These are phyloP conservation scores for Forsythia viridissima DNA, from an alignment of 257 asterid species.

Conservation along the genomic window DNA sequence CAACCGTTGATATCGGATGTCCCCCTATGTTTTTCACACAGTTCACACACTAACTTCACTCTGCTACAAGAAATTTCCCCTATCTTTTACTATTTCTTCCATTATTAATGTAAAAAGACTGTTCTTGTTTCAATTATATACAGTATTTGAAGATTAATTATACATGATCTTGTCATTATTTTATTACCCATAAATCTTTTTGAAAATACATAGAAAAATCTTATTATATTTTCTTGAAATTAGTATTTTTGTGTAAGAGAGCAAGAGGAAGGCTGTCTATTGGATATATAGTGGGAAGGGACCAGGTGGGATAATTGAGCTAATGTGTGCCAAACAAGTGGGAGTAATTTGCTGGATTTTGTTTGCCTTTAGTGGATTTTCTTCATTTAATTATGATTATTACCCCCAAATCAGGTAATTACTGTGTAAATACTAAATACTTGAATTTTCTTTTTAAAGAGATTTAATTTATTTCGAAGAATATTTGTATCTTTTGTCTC, in stretches of 20 bases:
- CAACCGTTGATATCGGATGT: conserved; percentile 10
- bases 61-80: conserved; percentile 20
- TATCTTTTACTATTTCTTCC: background rate
- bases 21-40: background rate
- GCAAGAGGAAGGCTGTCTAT: background rate
- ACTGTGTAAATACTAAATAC: background rate
- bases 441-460: background rate
- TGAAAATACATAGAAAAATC: background rate
- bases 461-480: background rate
- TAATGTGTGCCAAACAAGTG: background rate
- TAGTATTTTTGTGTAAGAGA: too few species aligned
- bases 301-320: background rate
- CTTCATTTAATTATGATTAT: background rate
- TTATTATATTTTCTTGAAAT: too few species aligned
- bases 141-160: background rate
- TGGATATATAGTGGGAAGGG: background rate
- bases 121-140: background rate
- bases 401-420: background rate
- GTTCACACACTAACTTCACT: conserved; percentile 24
- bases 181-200: background rate
- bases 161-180: background rate
- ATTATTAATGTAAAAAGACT: background rate
- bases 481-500: background rate
- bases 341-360: background rate
- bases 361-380: background rate